Base-by-base conservation (phyloP, 139 green algal genomes). In the Bryopsis sp. region DNA sequence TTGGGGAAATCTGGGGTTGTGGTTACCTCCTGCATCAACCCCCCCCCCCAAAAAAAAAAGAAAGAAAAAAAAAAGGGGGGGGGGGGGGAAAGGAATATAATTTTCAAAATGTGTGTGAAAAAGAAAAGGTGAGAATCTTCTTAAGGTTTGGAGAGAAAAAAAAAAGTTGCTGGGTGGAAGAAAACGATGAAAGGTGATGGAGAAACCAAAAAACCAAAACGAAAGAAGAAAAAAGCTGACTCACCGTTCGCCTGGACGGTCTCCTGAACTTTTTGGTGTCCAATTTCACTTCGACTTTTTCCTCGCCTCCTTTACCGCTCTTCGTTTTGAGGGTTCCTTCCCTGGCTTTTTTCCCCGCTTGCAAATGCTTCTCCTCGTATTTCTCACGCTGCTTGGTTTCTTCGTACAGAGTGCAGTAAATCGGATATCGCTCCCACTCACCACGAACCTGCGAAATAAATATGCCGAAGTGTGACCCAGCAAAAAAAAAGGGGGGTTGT, bases 351-450 rank as follows among this genome's bases (percentile, higher is more conserved):
- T 87, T 91, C 47, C 71, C 73, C 2, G 74, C 37, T 74, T 88
- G 79, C 61, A 88, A 54, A 1, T 61, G 47, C 31, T 71, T 64
- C 11, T 75, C 34, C 47, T 87, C 71, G 6, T 64, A 50, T 1
- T 78, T 72, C 47, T 92, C 79, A 71, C 77, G 2, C 36, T 33
- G 47, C 58, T 65, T 72, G 22, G 90, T 77, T 67, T 93, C 88
- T 8, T 64, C 66, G 22, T 84, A 75, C 29, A 95, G 74, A 61
- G 90, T 85, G 2, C 81, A 26, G 70, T 97, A 97, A 50, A 81
- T 65, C 19, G 70, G 36, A 69, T 94, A 90, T 7, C 91, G 81
- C 48, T 90, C 76, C 80, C 46, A 46, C 26, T 28, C 19, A n/a
- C 2, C 31, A 26, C 61, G 43, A n/a, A n/a, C n/a, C 15, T 11